Evolutionary conservation across 306 rosid genomes (phyloP).

Genomic region (Phaseolus lunatus): DNA sequence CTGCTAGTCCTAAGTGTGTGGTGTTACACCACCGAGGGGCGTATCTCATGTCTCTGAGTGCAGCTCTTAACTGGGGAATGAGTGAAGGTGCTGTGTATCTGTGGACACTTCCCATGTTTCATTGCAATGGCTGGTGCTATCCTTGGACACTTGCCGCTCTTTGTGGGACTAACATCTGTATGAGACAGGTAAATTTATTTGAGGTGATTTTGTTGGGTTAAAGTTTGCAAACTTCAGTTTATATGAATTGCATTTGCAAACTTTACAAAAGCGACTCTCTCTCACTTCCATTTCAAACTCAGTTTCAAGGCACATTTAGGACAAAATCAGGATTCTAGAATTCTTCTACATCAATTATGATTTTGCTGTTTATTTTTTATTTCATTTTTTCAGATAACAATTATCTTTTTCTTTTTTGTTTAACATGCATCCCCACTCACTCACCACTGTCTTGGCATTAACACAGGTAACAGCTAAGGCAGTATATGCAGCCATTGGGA

Average conservation of each 20-base stretch:
- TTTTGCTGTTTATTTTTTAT: not conserved
- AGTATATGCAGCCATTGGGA: not conserved
- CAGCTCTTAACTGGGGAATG: conserved; percentile 77
- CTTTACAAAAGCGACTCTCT: no score
- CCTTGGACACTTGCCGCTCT: conserved; percentile 59
- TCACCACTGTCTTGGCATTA: not conserved
- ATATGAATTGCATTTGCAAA: no score
- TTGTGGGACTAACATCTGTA: conserved; percentile 22
- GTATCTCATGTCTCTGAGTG: conserved; percentile 53
- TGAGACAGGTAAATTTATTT: not conserved
- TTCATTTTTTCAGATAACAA: no score
- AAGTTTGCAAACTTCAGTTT: no score
- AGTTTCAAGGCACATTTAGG: no score
- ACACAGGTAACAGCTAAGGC: conserved; percentile 26
- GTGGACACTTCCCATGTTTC: conserved; percentile 96
- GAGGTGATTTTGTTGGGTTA: no score
- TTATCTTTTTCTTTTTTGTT: no score
- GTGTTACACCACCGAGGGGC: conserved; percentile 88
- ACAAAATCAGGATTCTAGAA: not conserved
- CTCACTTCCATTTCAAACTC: no score
- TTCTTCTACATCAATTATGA: not conserved
- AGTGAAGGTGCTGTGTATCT: conserved; percentile 76
- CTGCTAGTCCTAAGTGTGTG: conserved; percentile 88
- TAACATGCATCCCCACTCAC: not conserved
- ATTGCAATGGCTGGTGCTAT: conserved; percentile 95